Conservation (phyloP, 2,329 filamentous ascomycete species). For the Fusarium hostae region DNA sequence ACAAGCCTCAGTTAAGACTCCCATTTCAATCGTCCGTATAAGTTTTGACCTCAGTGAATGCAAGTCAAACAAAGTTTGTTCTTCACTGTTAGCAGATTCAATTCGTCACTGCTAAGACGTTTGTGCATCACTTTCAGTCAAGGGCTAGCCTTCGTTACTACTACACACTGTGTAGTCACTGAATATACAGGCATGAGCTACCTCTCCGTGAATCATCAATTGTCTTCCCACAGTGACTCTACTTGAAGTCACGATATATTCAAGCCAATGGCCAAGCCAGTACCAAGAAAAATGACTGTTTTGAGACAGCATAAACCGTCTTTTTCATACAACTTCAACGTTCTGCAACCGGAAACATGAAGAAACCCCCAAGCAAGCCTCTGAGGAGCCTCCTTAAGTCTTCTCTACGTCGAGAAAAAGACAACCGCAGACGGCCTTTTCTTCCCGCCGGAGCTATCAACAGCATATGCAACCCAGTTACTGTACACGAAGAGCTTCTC, state of each 20-base stretch:
- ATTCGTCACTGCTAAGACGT: not conserved
- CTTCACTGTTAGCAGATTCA: not conserved
- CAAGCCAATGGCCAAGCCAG: not conserved
- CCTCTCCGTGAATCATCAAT: not conserved
- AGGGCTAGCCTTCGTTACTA: not conserved
- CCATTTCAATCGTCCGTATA: not conserved
- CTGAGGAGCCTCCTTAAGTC: not conserved
- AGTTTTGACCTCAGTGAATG: not conserved
- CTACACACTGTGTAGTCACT: not conserved
- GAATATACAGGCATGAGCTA: not conserved
- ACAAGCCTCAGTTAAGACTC: too few relatives aligned
- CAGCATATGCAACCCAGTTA: not conserved
- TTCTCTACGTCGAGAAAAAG: not conserved
- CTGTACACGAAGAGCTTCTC: not conserved
- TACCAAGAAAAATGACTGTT: not conserved
- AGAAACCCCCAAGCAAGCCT: not conserved
- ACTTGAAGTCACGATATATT: not conserved
- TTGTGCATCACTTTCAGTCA: not conserved
- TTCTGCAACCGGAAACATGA: not conserved
- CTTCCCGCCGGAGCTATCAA: not conserved
- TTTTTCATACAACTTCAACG: not conserved
- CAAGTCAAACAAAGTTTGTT: not conserved
- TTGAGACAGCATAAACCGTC: not conserved
- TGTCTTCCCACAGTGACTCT: not conserved
- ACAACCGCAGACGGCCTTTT: not conserved